Conservation (phyloP, 345 rosid genomes). For the Citrus medica region DNA sequence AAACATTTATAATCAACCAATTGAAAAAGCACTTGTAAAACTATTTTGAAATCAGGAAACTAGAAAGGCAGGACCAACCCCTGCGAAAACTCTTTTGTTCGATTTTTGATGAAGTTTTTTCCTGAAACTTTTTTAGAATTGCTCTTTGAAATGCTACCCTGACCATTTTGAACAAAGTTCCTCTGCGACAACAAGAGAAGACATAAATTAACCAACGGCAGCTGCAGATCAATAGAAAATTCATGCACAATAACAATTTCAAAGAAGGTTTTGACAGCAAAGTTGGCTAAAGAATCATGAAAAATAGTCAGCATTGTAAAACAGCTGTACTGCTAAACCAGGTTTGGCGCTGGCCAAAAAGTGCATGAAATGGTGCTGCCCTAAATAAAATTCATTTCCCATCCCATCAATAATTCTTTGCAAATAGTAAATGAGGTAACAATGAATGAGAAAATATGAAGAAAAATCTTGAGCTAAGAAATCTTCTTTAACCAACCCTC, state of each 20-base stretch:
- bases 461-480: neutral
- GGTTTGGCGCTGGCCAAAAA: neutral
- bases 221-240: neutral
- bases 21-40: constrained; percentile 6
- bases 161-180: constrained; percentile 25
- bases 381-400: neutral
- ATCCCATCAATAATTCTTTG: neutral
- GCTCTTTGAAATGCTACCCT: constrained; percentile 18
- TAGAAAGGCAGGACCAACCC: constrained; percentile 36
- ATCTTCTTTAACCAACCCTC: neutral
- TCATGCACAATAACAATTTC: neutral
- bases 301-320: neutral
- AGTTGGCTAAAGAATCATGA: neutral
- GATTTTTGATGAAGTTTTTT: constrained; percentile 33
- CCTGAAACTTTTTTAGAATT: constrained; percentile 35
- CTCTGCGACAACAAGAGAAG: constrained; percentile 34
- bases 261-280: neutral
- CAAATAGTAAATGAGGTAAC: neutral
- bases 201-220: neutral
- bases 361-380: neutral
- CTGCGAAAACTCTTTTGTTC: constrained; percentile 28
- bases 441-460: neutral
- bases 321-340: neutral
- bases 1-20: constrained; percentile 15
- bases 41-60: neutral